A percentile compares a stretch with the other conserved stretches of the same genome.
Conservation (phyloP, 2,329 filamentous ascomycete genomes). For the Talaromyces atroroseus region DNA sequence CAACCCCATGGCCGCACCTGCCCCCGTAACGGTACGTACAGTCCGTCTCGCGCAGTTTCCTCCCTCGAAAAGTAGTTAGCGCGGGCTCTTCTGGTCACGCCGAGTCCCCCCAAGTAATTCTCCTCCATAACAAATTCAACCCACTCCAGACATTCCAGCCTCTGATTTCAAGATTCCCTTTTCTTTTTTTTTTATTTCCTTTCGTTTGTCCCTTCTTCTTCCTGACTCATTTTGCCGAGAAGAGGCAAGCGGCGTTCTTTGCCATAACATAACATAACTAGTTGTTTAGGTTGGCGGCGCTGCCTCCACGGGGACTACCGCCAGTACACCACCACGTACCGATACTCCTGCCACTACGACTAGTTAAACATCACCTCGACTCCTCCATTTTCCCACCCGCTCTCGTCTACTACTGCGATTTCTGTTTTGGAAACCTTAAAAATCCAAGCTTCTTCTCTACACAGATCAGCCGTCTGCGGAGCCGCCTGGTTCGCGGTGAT, state of each 20-base stretch:
- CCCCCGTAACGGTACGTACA: too few relatives aligned
- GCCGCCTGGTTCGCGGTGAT: constrained; percentile 13
- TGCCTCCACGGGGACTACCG: constrained; percentile 8
- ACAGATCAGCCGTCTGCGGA: constrained; percentile 4
- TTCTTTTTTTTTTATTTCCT: not conserved
- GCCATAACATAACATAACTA: not conserved
- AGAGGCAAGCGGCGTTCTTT: constrained; percentile 12
- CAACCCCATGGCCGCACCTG: too few relatives aligned
- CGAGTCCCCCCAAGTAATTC: too few relatives aligned
- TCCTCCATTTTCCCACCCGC: not conserved
- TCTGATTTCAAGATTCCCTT: not conserved
- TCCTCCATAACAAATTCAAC: too few relatives aligned
- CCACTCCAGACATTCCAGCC: too few relatives aligned
- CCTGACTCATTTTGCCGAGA: not conserved
- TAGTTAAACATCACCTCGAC: constrained; percentile 3
- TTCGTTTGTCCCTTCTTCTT: not conserved
- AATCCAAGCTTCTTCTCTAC: constrained; percentile 1
- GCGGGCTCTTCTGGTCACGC: not conserved
- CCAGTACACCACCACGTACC: constrained; percentile 1
- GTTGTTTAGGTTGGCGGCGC: constrained; percentile 9
- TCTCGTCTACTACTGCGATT: not conserved
- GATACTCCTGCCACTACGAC: not conserved
- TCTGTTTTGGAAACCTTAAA: not conserved
- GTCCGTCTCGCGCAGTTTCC: not conserved
- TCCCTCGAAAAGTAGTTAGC: not conserved